A percentile compares a stretch with the other conserved stretches of the same genome.
Evolutionary conservation across 106 monocot genomes (phyloP).

Genomic region (Alisma plantagoaquatica): DNA sequence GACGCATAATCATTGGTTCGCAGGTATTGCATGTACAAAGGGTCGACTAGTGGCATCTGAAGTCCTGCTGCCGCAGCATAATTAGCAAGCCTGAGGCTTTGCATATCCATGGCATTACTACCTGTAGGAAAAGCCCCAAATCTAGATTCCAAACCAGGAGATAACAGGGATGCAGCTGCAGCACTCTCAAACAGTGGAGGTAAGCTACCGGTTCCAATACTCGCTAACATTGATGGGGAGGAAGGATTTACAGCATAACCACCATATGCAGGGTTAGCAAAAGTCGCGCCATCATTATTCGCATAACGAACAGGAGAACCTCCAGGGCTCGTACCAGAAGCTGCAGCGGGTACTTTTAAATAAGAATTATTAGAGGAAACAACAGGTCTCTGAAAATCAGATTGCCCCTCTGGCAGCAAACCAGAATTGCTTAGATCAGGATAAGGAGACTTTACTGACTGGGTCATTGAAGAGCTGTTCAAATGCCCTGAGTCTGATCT

Average conservation of each 20-base stretch:
- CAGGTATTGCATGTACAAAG: constrained; percentile 47
- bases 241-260: constrained; percentile 24
- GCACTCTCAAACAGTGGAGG: constrained; percentile 40
- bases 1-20: constrained; percentile 45
- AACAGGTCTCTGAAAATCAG: constrained; percentile 20
- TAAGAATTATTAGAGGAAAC: constrained; percentile 28
- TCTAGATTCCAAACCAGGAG: constrained; percentile 22
- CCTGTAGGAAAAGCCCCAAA: constrained; percentile 3
- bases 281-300: constrained; percentile 30
- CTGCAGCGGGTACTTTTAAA: constrained; percentile 27
- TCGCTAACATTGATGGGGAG: constrained; percentile 33
- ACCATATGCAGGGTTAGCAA: constrained; percentile 22
- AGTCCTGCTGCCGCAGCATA: constrained; percentile 22
- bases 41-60: constrained; percentile 46
- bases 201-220: constrained; percentile 27
- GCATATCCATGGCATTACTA: constrained; percentile 8
- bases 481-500: constrained; percentile 17
- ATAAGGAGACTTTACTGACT: constrained; percentile 17
- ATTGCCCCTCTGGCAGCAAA: constrained; percentile 8
- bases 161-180: constrained; percentile 24
- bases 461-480: constrained; percentile 16
- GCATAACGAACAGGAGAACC: constrained; percentile 37
- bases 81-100: constrained; percentile 33
- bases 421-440: constrained; percentile 23
- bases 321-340: constrained; percentile 29